phyloP scores from a whole-genome alignment of 345 rosid species.

The Sonneratia alba region DNA sequence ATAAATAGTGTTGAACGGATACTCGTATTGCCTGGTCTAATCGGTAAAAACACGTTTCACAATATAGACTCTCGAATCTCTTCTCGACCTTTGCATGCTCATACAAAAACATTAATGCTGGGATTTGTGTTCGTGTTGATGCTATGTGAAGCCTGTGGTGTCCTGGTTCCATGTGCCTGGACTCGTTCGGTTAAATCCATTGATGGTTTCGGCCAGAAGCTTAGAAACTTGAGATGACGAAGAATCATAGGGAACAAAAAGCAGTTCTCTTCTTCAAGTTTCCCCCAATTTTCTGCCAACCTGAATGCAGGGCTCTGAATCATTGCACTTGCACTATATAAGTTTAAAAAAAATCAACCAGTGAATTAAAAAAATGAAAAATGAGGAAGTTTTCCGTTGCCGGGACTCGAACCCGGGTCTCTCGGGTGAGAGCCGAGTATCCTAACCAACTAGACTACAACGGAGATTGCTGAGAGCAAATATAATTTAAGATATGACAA shows the following conservation, averaged over 20 bases:
- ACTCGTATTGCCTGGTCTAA: not conserved
- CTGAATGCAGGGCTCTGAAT: too few relatives aligned
- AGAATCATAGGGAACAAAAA: not conserved
- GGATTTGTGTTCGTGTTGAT: not conserved
- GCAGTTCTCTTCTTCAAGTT: too few relatives aligned
- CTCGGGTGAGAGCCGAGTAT: conserved; percentile 42
- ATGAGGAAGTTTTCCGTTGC: conserved; percentile 15
- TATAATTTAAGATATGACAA: too few relatives aligned
- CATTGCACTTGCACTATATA: not conserved
- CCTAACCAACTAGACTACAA: conserved; percentile 42
- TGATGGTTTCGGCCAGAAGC: not conserved
- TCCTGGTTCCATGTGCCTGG: not conserved
- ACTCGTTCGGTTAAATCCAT: not conserved
- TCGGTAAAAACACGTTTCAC: not conserved
- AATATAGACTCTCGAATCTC: not conserved
- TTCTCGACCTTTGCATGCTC: not conserved
- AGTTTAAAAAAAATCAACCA: not conserved
- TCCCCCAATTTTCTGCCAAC: too few relatives aligned
- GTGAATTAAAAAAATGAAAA: not conserved
- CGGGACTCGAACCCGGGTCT: conserved; percentile 36
- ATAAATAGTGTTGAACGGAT: conserved; percentile 6
- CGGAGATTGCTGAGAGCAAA: conserved; percentile 7
- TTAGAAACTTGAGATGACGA: not conserved
- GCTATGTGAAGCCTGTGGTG: not conserved
- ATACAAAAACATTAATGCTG: too few relatives aligned